A percentile compares a stretch with the other conserved stretches of the same genome.
These are phyloP conservation scores for Colletotrichum camelliae DNA, from an alignment of 2,329 filamentous ascomycete species.

Conservation along the genomic window DNA sequence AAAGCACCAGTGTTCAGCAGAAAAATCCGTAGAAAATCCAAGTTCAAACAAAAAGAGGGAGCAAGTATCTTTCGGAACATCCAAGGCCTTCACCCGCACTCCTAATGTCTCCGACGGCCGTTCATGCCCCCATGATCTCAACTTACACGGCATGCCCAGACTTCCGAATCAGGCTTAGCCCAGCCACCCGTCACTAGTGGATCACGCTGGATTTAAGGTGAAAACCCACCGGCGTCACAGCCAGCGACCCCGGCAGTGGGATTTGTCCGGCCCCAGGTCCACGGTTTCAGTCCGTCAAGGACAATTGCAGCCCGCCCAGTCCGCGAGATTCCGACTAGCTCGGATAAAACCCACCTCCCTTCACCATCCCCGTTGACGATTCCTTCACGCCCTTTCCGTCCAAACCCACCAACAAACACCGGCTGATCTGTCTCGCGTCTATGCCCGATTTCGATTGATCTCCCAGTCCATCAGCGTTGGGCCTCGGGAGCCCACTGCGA, in stretches of 20 bases:
- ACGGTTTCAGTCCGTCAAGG: not conserved
- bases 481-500: not conserved
- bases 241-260: not conserved
- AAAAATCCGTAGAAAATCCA: not conserved
- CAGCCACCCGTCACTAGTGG: not conserved
- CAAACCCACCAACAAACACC: not conserved
- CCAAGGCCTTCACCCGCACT: not conserved
- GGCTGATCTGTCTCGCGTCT: not conserved
- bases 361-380: not conserved
- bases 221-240: conserved; percentile 1
- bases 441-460: not conserved
- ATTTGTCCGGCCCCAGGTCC: not conserved
- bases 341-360: conserved; percentile 22
- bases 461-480: not conserved
- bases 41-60: not conserved
- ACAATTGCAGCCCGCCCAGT: not conserved
- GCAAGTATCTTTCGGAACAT: not conserved
- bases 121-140: not conserved
- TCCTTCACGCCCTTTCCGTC: not conserved
- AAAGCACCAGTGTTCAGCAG: not conserved
- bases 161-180: not conserved
- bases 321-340: not conserved
- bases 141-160: not conserved
- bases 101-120: not conserved
- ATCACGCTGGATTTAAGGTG: not conserved